Evolutionary conservation across 106 monocot genomes (phyloP).

Genomic region (Ottelia alismoides): DNA sequence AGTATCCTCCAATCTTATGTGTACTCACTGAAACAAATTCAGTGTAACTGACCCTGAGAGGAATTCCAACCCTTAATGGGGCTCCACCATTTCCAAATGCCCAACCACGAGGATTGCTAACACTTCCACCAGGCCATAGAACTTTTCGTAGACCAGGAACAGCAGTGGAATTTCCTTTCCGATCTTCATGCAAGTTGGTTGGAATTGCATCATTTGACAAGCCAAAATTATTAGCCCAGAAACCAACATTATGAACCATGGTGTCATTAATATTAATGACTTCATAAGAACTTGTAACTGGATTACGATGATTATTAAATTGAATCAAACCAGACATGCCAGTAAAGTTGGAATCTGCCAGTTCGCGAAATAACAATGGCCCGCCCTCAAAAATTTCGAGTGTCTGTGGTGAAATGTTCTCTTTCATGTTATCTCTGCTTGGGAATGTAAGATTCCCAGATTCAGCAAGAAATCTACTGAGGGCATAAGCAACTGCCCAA

Average conservation of each 20-base stretch:
- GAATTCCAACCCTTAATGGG: conserved; percentile 50
- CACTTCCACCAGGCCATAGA: conserved; percentile 60
- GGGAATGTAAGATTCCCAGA: conserved; percentile 51
- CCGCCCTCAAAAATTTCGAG: conserved; percentile 60
- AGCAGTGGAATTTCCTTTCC: conserved; percentile 12
- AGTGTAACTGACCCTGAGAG: conserved; percentile 32
- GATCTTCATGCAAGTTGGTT: conserved; percentile 30
- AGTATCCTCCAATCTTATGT: conserved; percentile 31
- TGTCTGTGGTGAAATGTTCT: conserved; percentile 30
- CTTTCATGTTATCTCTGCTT: conserved; percentile 22
- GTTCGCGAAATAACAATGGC: conserved; percentile 28
- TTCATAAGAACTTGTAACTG: conserved; percentile 57
- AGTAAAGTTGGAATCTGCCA: conserved; percentile 19
- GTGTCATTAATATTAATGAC: conserved; percentile 58
- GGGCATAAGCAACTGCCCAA: conserved; percentile 51
- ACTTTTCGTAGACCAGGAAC: conserved; percentile 30
- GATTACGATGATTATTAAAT: conserved; percentile 33
- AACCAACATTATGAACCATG: conserved; percentile 42
- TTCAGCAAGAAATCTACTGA: conserved; percentile 38
- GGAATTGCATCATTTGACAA: conserved; percentile 38
- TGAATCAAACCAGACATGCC: conserved; percentile 45
- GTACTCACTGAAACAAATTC: conserved; percentile 33
- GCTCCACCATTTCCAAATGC: conserved; percentile 50
- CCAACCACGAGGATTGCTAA: conserved; percentile 53
- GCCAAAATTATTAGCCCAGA: conserved; percentile 69